phyloP scores from a whole-genome alignment of 2,329 filamentous ascomycete species.

The Talaromyces sp. region DNA sequence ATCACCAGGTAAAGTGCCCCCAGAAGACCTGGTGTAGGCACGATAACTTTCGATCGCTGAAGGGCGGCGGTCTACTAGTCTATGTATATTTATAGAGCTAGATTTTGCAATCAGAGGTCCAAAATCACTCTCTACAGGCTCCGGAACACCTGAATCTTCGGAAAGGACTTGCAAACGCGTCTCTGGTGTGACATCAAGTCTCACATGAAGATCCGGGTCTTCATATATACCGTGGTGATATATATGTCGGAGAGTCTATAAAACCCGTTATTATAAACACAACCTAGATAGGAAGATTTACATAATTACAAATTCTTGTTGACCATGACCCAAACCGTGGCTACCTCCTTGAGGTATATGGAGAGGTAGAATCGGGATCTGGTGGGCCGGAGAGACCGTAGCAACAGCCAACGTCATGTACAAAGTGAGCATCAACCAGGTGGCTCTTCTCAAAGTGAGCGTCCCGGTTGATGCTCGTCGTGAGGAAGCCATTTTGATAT shows the following conservation, averaged over 20 bases:
- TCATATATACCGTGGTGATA: constrained; percentile 85
- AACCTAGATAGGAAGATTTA: neutral
- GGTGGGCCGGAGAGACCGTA: constrained; percentile 2
- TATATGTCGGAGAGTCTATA: constrained; percentile 69
- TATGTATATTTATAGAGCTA: constrained; percentile 67
- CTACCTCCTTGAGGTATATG: constrained; percentile 31
- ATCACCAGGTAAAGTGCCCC: constrained; percentile 31
- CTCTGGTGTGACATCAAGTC: constrained; percentile 67
- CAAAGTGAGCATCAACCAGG: neutral
- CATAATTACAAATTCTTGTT: constrained; percentile 39
- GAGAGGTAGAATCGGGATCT: constrained; percentile 34
- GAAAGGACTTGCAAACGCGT: constrained; percentile 51
- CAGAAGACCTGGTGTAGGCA: constrained; percentile 59
- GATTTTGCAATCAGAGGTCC: constrained; percentile 59
- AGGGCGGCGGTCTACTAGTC: constrained; percentile 74
- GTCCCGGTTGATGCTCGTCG: neutral
- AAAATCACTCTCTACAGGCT: constrained; percentile 50
- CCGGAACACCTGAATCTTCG: constrained; percentile 41
- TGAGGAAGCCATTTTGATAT: neutral
- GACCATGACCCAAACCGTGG: constrained; percentile 17
- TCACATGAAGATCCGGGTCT: constrained; percentile 74
- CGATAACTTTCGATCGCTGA: constrained; percentile 74
- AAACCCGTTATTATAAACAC: constrained; percentile 1
- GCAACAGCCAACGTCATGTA: constrained; percentile 1
- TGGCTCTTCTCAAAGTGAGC: neutral